Conservation (phyloP, 2,329 filamentous ascomycete genomes). For the Alternaria metachromatica region DNA sequence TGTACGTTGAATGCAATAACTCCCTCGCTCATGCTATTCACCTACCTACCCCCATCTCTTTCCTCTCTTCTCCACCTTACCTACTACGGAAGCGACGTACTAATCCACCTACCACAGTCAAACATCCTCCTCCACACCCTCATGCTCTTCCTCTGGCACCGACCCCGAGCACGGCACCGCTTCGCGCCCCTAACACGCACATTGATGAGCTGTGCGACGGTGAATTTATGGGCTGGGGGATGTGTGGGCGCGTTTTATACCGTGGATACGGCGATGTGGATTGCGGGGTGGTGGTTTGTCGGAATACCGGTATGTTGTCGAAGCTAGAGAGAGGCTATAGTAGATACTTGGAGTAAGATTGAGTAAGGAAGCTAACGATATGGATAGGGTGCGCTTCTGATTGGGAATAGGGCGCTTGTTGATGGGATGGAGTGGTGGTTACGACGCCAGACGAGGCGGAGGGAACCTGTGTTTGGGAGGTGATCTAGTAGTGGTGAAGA, state of each 20-base stretch:
- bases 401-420: neutral
- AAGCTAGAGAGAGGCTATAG: neutral
- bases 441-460: neutral
- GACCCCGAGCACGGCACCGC: neutral
- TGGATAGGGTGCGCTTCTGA: neutral
- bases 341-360: neutral
- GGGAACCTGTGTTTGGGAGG: neutral
- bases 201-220: neutral
- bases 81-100: neutral
- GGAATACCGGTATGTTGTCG: neutral
- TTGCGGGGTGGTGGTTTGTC: slow-evolving; percentile 5
- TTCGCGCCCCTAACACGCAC: neutral
- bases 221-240: neutral
- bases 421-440: neutral
- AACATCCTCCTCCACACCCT: neutral
- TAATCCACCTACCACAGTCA: neutral
- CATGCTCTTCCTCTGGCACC: slow-evolving; percentile 1
- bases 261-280: neutral
- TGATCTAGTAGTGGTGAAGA: neutral
- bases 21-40: neutral
- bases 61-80: neutral
- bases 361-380: neutral
- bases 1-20: neutral
- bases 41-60: neutral
- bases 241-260: neutral